Evolutionary conservation across 176 grass and related monocot species (phyloP).

Genomic region (Carex cristatella): DNA sequence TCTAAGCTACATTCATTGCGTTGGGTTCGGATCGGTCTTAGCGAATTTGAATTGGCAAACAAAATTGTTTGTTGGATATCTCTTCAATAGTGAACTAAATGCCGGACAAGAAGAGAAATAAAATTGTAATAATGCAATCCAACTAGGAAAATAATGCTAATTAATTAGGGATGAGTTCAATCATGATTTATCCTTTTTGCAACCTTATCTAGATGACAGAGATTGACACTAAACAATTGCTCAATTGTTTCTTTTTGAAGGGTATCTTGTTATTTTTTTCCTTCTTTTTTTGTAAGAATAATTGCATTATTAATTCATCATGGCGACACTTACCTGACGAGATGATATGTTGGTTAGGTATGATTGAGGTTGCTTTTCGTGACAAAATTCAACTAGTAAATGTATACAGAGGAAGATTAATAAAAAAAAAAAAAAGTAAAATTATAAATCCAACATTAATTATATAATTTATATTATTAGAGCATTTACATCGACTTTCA

Average conservation of each 20-base stretch:
- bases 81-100: neutral
- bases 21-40: neutral
- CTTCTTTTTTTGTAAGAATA: neutral
- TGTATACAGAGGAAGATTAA: too few species aligned
- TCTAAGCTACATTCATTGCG: neutral
- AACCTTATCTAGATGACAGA: slow-evolving; percentile 22
- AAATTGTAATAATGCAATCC: neutral
- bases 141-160: slow-evolving; percentile 14
- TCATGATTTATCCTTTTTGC: neutral
- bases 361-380: neutral
- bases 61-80: neutral
- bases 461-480: too few species aligned
- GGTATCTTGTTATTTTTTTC: neutral
- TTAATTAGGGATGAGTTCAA: neutral
- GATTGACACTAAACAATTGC: neutral
- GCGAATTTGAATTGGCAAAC: neutral
- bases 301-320: neutral
- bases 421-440: too few species aligned
- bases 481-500: too few species aligned
- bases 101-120: neutral
- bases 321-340: neutral
- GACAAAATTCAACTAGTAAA: neutral
- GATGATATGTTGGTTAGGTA: neutral
- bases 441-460: too few species aligned
- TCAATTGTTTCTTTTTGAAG: neutral